These are phyloP conservation scores for Pholiota molesta DNA, from an alignment of 768 basidiomycete genomes.

Conservation along the genomic window DNA sequence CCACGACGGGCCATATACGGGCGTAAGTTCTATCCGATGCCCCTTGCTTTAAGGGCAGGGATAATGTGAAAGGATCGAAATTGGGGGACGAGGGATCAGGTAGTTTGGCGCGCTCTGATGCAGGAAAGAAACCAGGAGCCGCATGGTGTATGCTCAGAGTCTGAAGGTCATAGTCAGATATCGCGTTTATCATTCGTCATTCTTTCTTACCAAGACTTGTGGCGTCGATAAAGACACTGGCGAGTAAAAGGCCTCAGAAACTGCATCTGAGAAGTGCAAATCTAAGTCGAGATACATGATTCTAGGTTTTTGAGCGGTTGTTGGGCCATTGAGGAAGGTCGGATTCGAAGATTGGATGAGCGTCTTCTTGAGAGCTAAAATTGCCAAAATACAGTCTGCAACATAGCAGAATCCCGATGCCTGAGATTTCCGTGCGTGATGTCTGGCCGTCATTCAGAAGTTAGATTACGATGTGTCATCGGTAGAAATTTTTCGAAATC, in stretches of 20 bases:
- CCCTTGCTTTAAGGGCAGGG: conserved; percentile 76
- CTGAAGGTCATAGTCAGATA: conserved; percentile 30
- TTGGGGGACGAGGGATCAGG: conserved; percentile 35
- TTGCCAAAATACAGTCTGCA: conserved; percentile 83
- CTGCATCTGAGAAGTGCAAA: conserved; percentile 89
- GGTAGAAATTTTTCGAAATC: neutral
- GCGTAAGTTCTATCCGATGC: conserved; percentile 65
- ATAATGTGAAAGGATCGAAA: conserved; percentile 72
- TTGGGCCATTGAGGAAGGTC: conserved; percentile 6
- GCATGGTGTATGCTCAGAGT: conserved; percentile 88
- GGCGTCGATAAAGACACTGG: conserved; percentile 35
- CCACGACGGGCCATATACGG: conserved; percentile 66
- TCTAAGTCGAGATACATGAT: conserved; percentile 94
- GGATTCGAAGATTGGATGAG: neutral
- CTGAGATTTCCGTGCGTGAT: conserved; percentile 77
- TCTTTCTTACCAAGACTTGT: conserved; percentile 48
- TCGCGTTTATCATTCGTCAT: neutral
- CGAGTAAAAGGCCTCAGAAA: conserved; percentile 73
- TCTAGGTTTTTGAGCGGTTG: conserved; percentile 43
- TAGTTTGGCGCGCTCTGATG: conserved; percentile 52
- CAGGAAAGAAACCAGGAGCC: conserved; percentile 84
- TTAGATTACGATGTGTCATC: neutral
- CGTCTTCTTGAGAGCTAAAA: conserved; percentile 65
- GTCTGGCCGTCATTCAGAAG: conserved; percentile 43
- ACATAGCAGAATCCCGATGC: conserved; percentile 96